phyloP scores from a whole-genome alignment of 2,329 filamentous ascomycete species.

The Blumeria graminis region DNA sequence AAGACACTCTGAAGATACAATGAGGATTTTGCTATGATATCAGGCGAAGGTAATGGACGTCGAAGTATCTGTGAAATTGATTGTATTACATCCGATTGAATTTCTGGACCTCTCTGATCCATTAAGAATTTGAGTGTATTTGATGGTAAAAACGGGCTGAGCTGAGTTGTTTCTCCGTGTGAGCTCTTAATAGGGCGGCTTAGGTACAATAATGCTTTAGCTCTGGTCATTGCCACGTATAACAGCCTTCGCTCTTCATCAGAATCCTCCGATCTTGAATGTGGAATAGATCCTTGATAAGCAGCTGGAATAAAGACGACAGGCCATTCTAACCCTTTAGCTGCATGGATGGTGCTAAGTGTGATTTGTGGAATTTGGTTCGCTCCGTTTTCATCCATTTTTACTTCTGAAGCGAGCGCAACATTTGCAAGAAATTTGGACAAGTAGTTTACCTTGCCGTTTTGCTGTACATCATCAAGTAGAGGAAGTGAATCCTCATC shows the following conservation, averaged over 20 bases:
- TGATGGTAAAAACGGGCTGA: slow-evolving; percentile 48
- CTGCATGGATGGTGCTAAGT: slow-evolving; percentile 87
- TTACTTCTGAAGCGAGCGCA: slow-evolving; percentile 57
- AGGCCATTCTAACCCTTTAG: slow-evolving; percentile 92
- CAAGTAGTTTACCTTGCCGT: slow-evolving; percentile 36
- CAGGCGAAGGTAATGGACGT: slow-evolving; percentile 28
- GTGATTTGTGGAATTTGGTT: slow-evolving; percentile 44
- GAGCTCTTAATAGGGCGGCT: slow-evolving; percentile 53
- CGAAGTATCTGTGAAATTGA: slow-evolving; percentile 53
- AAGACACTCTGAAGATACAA: slow-evolving; percentile 30
- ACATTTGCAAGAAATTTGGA: slow-evolving; percentile 76
- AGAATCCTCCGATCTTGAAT: slow-evolving; percentile 60
- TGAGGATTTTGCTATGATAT: slow-evolving; percentile 18
- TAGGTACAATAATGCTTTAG: slow-evolving; percentile 64
- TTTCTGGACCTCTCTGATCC: slow-evolving; percentile 41
- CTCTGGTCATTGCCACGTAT: slow-evolving; percentile 92
- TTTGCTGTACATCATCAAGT: slow-evolving; percentile 48
- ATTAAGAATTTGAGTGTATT: slow-evolving; percentile 26
- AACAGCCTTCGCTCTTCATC: slow-evolving; percentile 74
- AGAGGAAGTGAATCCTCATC: slow-evolving; percentile 35
- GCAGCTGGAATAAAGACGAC: slow-evolving; percentile 79
- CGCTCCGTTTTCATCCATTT: slow-evolving; percentile 33
- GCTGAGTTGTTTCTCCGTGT: slow-evolving; percentile 32
- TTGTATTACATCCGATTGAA: slow-evolving; percentile 35
- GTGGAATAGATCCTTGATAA: slow-evolving; percentile 77